Evolutionary conservation across 1,284 basidiomycete species (phyloP).

Genomic region (Malassezia nana): DNA sequence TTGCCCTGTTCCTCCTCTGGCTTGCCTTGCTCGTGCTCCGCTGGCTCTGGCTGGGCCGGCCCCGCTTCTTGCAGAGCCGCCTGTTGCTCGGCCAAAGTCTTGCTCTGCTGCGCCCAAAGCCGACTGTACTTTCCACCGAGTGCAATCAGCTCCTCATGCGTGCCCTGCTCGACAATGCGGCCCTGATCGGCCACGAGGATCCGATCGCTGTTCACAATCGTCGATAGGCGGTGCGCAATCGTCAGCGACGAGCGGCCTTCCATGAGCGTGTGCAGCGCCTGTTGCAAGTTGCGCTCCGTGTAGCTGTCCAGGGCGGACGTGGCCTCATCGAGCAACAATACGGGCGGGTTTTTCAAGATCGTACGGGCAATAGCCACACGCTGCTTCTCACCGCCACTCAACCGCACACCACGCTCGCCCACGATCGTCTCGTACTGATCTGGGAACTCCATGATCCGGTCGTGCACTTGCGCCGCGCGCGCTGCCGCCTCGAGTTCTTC

Average conservation of each 20-base stretch:
- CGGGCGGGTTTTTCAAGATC: slow-evolving; percentile 72
- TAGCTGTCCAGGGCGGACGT: slow-evolving; percentile 53
- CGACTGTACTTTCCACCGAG: slow-evolving; percentile 29
- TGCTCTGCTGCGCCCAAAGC: slow-evolving; percentile 47
- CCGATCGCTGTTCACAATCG: slow-evolving; percentile 44
- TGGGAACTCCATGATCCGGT: slow-evolving; percentile 56
- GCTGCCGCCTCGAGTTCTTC: slow-evolving; percentile 37
- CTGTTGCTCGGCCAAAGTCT: slow-evolving; percentile 42
- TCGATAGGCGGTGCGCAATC: slow-evolving; percentile 45
- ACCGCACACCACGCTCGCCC: slow-evolving; percentile 68
- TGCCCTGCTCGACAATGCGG: slow-evolving; percentile 34
- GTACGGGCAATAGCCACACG: slow-evolving; percentile 76
- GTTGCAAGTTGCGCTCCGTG: slow-evolving; percentile 41
- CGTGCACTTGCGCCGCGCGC: slow-evolving; percentile 43
- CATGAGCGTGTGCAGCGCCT: slow-evolving; percentile 40
- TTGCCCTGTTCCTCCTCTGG: too few species aligned
- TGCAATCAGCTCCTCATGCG: slow-evolving; percentile 39
- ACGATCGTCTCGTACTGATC: slow-evolving; percentile 66
- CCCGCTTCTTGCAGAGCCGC: too few species aligned
- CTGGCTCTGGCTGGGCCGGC: too few species aligned
- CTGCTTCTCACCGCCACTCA: slow-evolving; percentile 62
- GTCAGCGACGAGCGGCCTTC: slow-evolving; percentile 43
- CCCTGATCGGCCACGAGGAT: slow-evolving; percentile 40
- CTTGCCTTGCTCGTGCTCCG: too few species aligned
- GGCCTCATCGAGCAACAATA: slow-evolving; percentile 71